phyloP scores from a whole-genome alignment of 331 rosid species.

The Rhamnella rubrinervis region DNA sequence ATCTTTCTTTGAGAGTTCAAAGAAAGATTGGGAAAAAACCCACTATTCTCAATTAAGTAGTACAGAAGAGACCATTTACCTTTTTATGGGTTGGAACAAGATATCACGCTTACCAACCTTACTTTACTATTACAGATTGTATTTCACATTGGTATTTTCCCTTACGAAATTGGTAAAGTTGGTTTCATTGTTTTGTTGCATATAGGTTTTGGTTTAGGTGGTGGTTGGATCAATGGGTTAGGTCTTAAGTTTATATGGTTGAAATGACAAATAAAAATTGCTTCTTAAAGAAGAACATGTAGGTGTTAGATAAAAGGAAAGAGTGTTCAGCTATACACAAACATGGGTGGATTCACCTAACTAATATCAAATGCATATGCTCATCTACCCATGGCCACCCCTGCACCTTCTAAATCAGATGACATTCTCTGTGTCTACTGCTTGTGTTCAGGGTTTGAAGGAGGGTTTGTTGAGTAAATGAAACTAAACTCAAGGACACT shows the following conservation, averaged over 20 bases:
- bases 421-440: background rate
- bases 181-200: background rate
- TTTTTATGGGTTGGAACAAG: background rate
- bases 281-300: too few relatives aligned
- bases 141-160: background rate
- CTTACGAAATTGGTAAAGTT: background rate
- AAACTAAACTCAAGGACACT: slow-evolving; percentile 3
- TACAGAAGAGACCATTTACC: background rate
- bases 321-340: too few relatives aligned
- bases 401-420: background rate
- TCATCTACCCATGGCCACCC: too few relatives aligned
- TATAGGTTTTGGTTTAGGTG: background rate
- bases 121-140: background rate
- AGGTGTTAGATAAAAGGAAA: too few relatives aligned
- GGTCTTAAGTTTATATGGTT: background rate
- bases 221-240: background rate
- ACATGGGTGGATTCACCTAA: too few relatives aligned
- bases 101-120: background rate
- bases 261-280: background rate
- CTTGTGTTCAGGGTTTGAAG: slow-evolving; percentile 18
- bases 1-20: too few relatives aligned
- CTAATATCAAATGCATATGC: too few relatives aligned
- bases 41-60: too few relatives aligned
- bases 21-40: too few relatives aligned
- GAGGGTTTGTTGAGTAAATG: slow-evolving; percentile 9